Base-by-base conservation (phyloP, 768 basidiomycete species). In the Chlorophyllum brunneum region DNA sequence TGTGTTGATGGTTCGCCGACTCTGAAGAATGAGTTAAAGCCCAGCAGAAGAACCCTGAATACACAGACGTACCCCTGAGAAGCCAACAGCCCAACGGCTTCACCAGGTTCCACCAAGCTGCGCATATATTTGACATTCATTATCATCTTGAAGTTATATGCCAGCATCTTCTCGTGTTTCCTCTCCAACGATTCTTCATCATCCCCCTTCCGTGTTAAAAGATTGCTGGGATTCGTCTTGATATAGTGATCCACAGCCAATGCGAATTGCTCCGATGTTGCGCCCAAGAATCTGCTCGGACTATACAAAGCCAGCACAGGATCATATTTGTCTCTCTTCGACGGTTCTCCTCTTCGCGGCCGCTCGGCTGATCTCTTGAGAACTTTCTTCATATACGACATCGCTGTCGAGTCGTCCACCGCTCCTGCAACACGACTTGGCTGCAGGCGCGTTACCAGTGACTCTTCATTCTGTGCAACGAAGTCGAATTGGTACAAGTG, bases 1-100 rank as follows among this genome's bases (percentile, higher is more conserved):
- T 99, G 97, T 0, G 97, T 99, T 13, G 97, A 99, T 4, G 97
- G 97, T 67, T 99, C 97, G 46, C 97, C 97, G 37, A 99, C 83
- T 71, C 97, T 98, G 54, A 6, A 45, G n/a, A 48, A 39, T 38
- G 48, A 2, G 3, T 23, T 30, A 30, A 27, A 20, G n/a, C n/a
- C n/a, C 27, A 7, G 22, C 13, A 23, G 20, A 2, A 8, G 30
- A 37, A 4, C 44, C 38, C 31, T 31, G 33, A 23, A 73, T 13
- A 15, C 24, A n/a, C 8, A 27, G 2, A 45, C 81, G 57, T 67
- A 95, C 95, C 95, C 92, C 76, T 99, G 97, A 15, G 95, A 95
- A 9, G 97, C 97, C 41, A 99, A 75, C 40, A 98, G 68, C 34
- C 97, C 97, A 27, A 99, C 95, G n/a, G 97, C 94, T 71, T 99